Conservation (phyloP, 306 rosid genomes). For the Luffa acutangula region DNA sequence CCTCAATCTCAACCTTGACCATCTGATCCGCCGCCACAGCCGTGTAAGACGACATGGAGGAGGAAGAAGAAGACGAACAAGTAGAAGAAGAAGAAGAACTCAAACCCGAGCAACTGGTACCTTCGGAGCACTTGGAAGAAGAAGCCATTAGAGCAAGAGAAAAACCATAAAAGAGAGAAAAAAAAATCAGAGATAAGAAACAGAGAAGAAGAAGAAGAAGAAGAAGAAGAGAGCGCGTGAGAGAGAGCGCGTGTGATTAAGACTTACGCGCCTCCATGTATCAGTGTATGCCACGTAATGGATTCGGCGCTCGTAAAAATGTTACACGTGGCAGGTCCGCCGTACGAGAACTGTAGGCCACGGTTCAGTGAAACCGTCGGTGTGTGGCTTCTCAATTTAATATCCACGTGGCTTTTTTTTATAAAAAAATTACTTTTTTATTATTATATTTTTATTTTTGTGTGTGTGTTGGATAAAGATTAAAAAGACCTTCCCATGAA, state of each 20-base stretch:
- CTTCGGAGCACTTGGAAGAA: slow-evolving; percentile 14
- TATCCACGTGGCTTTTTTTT: neutral
- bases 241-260: neutral
- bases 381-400: slow-evolving; percentile 3
- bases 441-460: neutral
- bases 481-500: neutral
- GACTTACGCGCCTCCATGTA: neutral
- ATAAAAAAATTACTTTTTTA: neutral
- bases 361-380: slow-evolving; percentile 1
- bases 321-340: slow-evolving; percentile 1
- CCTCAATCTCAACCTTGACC: slow-evolving; percentile 69
- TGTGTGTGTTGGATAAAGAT: neutral
- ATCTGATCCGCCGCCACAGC: slow-evolving; percentile 32
- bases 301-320: neutral
- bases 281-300: neutral
- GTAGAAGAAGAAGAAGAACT: slow-evolving; percentile 17
- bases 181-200: neutral
- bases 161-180: neutral
- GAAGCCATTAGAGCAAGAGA: neutral
- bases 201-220: neutral
- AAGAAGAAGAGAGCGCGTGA: neutral
- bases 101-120: slow-evolving; percentile 19
- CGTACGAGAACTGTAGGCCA: neutral
- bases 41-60: neutral
- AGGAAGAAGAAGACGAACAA: neutral